Evolutionary conservation across 2,329 filamentous ascomycete genomes (phyloP), one percentile per base, ranked within the genome.

Genomic region (Cercospora berteroae): DNA sequence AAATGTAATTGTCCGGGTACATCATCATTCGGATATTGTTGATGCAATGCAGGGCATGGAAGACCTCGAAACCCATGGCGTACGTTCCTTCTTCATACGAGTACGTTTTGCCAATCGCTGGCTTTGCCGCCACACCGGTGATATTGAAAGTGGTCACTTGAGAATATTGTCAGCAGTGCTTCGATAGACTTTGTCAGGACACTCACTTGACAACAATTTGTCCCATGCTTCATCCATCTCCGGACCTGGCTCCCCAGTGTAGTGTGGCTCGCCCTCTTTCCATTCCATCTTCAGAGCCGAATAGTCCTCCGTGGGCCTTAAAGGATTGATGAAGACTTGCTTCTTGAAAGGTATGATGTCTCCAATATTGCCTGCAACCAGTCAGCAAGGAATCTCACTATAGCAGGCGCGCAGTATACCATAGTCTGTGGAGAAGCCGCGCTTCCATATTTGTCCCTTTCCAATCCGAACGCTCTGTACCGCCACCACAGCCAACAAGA

Each of bases 31-130:
- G 56, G n/a, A 65, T 36, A 18, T 55, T 63, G 60, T 63, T 56
- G n/a, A 63, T 56, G 33, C 64, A 66, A 25, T 66, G 64, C n/a
- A 66, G 36, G 42, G 58, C 64, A 36, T 66, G 64, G 27, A 56
- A 66, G 12, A 66, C 64, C 23, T 62, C 59, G 3, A 66, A 39
- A 9, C 64, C 64, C 64, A 62, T 62, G 18, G 50, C 50, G 20
- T 62, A 66, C 7, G 55, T 66, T 5, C 64, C 59, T 9, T 66
- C 64, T n/a, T 56, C 58, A 8, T 63, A 63, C 48, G 52, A 50
- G 23, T 63, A 56, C 9, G 60, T 56, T 12, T 42, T 63, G 27
- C 60, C 60, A 2, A 56, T 31, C 9, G 60, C 60, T 44, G 33
- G 59, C 33, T 31, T 31, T 44, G 59, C 31, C 3, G 50, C 64